phyloP scores from a whole-genome alignment of 2,329 filamentous ascomycete genomes.

The Stagonosporopsis vannaccii region DNA sequence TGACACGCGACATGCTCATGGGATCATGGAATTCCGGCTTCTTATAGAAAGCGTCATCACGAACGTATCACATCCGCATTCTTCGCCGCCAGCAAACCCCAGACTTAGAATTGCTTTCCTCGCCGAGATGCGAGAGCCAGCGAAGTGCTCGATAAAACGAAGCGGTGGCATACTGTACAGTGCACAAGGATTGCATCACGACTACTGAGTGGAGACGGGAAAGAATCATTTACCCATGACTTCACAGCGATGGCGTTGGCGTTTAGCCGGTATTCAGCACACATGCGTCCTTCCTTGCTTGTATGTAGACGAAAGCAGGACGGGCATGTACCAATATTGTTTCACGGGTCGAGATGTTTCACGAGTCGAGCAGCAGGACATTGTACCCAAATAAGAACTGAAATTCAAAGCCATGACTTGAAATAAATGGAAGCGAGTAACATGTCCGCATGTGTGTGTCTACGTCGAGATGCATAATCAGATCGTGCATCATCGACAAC shows the following conservation, averaged over 20 bases:
- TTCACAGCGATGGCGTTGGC: constrained; percentile 16
- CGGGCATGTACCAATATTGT: constrained; percentile 16
- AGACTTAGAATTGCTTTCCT: not conserved
- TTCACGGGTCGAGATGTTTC: not conserved
- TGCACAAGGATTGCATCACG: not conserved
- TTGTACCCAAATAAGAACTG: not conserved
- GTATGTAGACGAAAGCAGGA: constrained; percentile 9
- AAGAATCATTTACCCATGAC: not conserved
- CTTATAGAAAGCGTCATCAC: constrained; percentile 30
- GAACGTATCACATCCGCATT: too few relatives aligned
- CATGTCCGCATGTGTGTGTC: not conserved
- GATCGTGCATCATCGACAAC: not conserved
- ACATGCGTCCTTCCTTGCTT: constrained; percentile 9
- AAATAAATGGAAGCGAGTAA: not conserved
- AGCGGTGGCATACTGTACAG: not conserved
- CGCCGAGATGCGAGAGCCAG: not conserved
- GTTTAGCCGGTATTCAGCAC: constrained; percentile 9
- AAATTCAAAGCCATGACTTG: not conserved
- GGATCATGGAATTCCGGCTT: constrained; percentile 44
- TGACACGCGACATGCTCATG: constrained; percentile 87
- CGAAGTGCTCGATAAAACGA: not conserved
- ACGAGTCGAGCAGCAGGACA: not conserved
- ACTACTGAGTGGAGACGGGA: not conserved
- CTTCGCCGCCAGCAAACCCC: not conserved
- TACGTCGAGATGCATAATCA: not conserved